Evolutionary conservation across 1,284 basidiomycete genomes (phyloP).

Genomic region (Moesziomyces sp.): DNA sequence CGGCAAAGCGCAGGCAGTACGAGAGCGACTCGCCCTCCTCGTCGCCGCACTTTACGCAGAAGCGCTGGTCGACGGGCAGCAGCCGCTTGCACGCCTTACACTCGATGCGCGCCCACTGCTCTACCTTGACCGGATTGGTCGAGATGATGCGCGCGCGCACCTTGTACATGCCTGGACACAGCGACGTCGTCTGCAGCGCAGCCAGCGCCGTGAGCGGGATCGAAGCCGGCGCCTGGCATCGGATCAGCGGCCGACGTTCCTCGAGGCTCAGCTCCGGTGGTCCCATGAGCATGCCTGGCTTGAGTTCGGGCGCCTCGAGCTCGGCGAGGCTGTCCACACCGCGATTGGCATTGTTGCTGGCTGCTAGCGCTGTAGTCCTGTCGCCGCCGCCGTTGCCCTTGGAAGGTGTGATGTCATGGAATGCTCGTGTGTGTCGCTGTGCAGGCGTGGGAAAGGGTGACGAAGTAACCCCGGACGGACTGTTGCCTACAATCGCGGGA

Average conservation of each 20-base stretch:
- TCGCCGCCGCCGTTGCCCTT: neutral
- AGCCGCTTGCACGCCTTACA: constrained; percentile 37
- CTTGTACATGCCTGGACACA: constrained; percentile 40
- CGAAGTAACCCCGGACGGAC: constrained; percentile 11
- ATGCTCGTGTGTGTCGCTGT: constrained; percentile 22
- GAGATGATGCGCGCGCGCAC: constrained; percentile 34
- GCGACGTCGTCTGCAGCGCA: constrained; percentile 27
- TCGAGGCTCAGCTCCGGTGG: constrained; percentile 10
- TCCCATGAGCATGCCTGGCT: constrained; percentile 24
- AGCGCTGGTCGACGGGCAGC: constrained; percentile 35
- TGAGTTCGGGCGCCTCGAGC: constrained; percentile 24
- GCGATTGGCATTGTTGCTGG: constrained; percentile 15
- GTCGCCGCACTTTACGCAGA: constrained; percentile 44
- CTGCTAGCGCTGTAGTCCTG: constrained; percentile 5
- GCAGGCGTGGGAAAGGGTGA: constrained; percentile 41
- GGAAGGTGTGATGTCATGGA: constrained; percentile 19
- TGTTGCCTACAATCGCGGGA: neutral
- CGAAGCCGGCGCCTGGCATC: constrained; percentile 36
- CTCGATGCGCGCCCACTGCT: constrained; percentile 39
- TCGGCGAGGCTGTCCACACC: constrained; percentile 2
- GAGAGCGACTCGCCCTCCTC: constrained; percentile 38
- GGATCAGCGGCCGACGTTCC: constrained; percentile 21
- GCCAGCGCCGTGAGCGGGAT: constrained; percentile 30
- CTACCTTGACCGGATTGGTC: constrained; percentile 32
- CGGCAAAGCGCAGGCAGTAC: constrained; percentile 38